Percentiles rank a stretch among this genome's conserved stretches.
Conservation (phyloP, 106 monocot genomes). For the Chionographis japonica region DNA sequence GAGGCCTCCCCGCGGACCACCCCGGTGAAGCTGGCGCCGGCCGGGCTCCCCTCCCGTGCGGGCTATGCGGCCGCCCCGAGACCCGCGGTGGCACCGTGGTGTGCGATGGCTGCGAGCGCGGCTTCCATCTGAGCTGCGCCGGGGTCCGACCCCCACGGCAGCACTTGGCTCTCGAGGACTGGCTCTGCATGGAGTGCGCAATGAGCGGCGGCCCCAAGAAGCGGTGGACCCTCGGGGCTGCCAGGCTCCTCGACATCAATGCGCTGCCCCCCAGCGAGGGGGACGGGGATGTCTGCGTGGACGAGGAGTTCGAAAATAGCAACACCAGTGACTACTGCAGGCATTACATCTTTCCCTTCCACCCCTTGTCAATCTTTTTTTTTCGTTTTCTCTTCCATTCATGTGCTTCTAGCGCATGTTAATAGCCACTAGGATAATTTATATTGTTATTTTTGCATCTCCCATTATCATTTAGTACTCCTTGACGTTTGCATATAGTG, state of each 20-base stretch:
- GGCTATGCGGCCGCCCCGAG: slow-evolving; percentile 58
- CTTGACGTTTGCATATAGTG: no score
- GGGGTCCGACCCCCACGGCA: slow-evolving; percentile 12
- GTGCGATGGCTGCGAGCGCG: slow-evolving; percentile 93
- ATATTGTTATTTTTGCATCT: no score
- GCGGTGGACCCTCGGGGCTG: slow-evolving; percentile 63
- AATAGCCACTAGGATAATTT: no score
- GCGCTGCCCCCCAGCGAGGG: slow-evolving; percentile 56
- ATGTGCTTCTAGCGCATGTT: no score
- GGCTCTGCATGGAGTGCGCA: slow-evolving; percentile 69
- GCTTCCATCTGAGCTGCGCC: slow-evolving; percentile 81
- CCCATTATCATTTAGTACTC: no score
- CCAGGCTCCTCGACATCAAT: slow-evolving; percentile 74
- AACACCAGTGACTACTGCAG: slow-evolving; percentile 12
- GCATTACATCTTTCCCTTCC: slow-evolving; percentile 13
- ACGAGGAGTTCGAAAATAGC: slow-evolving; percentile 10
- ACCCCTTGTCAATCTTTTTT: neutral
- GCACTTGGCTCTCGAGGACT: slow-evolving; percentile 34
- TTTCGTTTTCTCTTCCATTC: neutral
- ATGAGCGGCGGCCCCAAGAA: slow-evolving; percentile 39
- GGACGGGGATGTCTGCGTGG: slow-evolving; percentile 7
- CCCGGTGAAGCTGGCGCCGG: slow-evolving; percentile 83
- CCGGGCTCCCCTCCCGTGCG: slow-evolving; percentile 23
- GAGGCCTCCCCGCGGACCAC: slow-evolving; percentile 34
- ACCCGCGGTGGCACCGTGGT: slow-evolving; percentile 51